Evolutionary conservation across 2,329 filamentous ascomycete genomes (phyloP), one percentile per base, ranked within the genome.

Genomic region (Colletotrichum lindemuthianum): DNA sequence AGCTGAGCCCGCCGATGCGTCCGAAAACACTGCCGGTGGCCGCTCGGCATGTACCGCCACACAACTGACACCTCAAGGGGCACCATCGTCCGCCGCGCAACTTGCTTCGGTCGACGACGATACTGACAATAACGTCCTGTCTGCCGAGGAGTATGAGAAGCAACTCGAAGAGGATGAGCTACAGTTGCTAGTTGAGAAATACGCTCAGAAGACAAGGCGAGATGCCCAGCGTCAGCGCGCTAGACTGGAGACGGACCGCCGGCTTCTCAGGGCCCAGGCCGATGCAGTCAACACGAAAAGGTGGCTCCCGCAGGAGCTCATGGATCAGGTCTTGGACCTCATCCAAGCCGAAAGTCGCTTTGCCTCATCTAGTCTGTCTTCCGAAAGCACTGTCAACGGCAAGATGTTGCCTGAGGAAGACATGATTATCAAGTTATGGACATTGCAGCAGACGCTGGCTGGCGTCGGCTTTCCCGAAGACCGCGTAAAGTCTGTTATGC

Each of bases 111-210:
- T 66, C 60, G 66, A 70, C 60, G 69, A 72, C 33, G 52, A 53
- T 33, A 48, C 56, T 15, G 16, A 55, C 47, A 74, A 78, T 56
- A 79, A 86, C 59, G 80, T 86, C 34, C 78, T 95, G 68, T 92
- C 88, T 52, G 90, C 95, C 1, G 95, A 97, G 74, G 92, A 98
- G 75, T 91, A 97, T 55, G 96, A 97, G 74, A 89, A 82, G 68
- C 92, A 97, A 72, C 85, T 98, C 13, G 93, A 97, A 75, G 90
- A 93, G 71, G 91, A 93, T n/a, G 93, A 97, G 71, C 82, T 99
- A 41, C 94, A 98, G 76, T 79, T 92, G 24, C 80, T 97, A 6
- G 90, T 98, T 13, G 95, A 98, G 68, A 96, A 93, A 73, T 82
- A 95, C 76, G 90, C 90, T 0, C 80, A 86, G 44, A 97, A 95